Evolutionary conservation across 805 yeast species (phyloP).

Genomic region (Lipomyces sp.): DNA sequence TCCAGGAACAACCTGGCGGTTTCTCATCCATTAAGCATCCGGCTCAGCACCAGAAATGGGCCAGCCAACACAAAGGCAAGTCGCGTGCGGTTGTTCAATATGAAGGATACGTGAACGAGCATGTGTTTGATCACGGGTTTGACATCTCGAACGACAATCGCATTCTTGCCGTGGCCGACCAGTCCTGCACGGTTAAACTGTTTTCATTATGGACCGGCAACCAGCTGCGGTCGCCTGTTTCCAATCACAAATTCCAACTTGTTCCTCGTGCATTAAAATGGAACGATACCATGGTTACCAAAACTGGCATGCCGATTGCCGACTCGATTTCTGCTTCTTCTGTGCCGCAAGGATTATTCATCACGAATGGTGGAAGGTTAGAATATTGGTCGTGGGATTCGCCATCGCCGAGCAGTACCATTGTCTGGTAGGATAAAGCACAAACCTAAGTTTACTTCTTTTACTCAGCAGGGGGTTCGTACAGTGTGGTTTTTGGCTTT

Average conservation of each 20-base stretch:
- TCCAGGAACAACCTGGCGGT: background rate
- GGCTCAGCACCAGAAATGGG: background rate
- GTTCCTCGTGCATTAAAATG: conserved; percentile 30
- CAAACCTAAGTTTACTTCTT: too few species aligned
- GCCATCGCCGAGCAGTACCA: background rate
- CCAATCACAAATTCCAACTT: conserved; percentile 18
- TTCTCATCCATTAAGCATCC: background rate
- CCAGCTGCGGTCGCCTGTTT: conserved; percentile 23
- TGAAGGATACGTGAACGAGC: conserved; percentile 30
- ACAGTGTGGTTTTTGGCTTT: background rate
- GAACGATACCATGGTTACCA: conserved; percentile 18
- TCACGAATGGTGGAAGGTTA: conserved; percentile 29
- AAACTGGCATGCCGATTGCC: background rate
- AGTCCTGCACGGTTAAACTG: conserved; percentile 23
- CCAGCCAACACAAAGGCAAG: background rate
- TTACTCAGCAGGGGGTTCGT: background rate
- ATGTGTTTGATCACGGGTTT: conserved; percentile 32
- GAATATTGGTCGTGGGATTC: conserved; percentile 33
- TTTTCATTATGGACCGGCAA: conserved; percentile 30
- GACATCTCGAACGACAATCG: conserved; percentile 28
- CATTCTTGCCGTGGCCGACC: conserved; percentile 31
- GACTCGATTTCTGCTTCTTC: conserved; percentile 8
- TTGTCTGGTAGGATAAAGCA: background rate
- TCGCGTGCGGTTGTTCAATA: conserved; percentile 22
- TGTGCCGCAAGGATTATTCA: conserved; percentile 26